Conservation (phyloP, 768 basidiomycete species). For the Mycena metata region DNA sequence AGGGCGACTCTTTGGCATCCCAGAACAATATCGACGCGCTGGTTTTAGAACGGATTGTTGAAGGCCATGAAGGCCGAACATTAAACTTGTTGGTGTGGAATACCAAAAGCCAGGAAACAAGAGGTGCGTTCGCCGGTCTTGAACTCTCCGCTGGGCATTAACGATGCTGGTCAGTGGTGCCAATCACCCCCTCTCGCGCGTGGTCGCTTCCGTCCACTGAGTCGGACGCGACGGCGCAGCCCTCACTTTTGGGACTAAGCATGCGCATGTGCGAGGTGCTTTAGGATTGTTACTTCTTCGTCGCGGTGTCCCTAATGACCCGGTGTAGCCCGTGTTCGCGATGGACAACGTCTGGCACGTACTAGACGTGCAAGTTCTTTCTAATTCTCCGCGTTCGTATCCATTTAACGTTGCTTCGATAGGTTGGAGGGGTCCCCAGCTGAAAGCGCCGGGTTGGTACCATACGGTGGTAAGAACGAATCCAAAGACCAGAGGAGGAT, state of each 20-base stretch:
- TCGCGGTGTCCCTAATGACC: background rate
- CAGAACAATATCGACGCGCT: conserved; percentile 73
- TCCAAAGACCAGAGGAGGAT: background rate
- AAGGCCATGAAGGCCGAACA: conserved; percentile 78
- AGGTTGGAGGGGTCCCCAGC: conserved; percentile 92
- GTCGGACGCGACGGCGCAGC: conserved; percentile 65
- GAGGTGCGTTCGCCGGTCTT: conserved; percentile 62
- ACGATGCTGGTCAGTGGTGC: conserved; percentile 69
- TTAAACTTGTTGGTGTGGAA: conserved; percentile 87
- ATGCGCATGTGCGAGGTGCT: conserved; percentile 86
- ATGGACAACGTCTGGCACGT: conserved; percentile 99
- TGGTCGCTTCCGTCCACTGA: conserved; percentile 74
- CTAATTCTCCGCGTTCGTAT: background rate
- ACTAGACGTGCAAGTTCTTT: conserved; percentile 74
- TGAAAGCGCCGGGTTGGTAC: conserved; percentile 95
- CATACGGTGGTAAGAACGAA: conserved; percentile 71
- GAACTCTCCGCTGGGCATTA: background rate
- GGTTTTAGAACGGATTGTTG: conserved; percentile 85
- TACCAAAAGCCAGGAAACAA: conserved; percentile 78
- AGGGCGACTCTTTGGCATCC: conserved; percentile 71
- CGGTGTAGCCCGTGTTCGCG: conserved; percentile 74
- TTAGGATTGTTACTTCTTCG: background rate
- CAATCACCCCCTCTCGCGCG: conserved; percentile 84
- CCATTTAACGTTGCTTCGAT: background rate
- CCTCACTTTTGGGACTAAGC: conserved; percentile 93